Percentiles rank a stretch among this genome's conserved stretches.
These are phyloP conservation scores for Lecanosticta acicola DNA, from an alignment of 2,329 filamentous ascomycete genomes.

Conservation along the genomic window DNA sequence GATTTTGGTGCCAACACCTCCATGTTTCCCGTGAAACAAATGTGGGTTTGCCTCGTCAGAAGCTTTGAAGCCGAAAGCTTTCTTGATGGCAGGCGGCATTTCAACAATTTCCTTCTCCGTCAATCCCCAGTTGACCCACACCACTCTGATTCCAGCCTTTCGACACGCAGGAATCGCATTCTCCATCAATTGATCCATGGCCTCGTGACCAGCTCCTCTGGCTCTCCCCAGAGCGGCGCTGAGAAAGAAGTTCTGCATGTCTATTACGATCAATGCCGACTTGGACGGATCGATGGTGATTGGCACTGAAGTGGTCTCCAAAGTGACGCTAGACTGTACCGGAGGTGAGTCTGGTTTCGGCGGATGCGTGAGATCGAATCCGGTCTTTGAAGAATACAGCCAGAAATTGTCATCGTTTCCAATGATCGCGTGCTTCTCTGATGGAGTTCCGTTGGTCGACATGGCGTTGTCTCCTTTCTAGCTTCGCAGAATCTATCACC, in stretches of 20 bases:
- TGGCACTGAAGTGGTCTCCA: constrained; percentile 26
- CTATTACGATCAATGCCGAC: constrained; percentile 33
- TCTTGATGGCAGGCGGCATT: constrained; percentile 47
- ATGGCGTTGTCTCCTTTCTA: no score
- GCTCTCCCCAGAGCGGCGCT: constrained; percentile 28
- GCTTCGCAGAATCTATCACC: no score
- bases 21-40: not conserved
- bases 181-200: constrained; percentile 39
- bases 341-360: constrained; percentile 25
- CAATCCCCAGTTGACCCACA: constrained; percentile 56
- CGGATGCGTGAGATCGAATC: constrained; percentile 46
- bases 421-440: no score
- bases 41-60: constrained; percentile 8
- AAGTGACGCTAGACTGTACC: constrained; percentile 18
- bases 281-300: constrained; percentile 32
- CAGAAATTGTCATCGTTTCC: constrained; percentile 41
- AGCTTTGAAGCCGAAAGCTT: constrained; percentile 44
- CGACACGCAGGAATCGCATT: constrained; percentile 46
- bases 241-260: constrained; percentile 34
- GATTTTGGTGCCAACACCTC: not conserved
- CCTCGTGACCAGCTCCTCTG: constrained; percentile 38
- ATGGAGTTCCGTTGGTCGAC: no score
- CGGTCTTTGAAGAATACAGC: constrained; percentile 38
- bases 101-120: constrained; percentile 45
- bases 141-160: constrained; percentile 45